A percentile compares a stretch with the other conserved stretches of the same genome.
These are phyloP conservation scores for Populus euphratica DNA, from an alignment of 345 rosid genomes.

Conservation along the genomic window DNA sequence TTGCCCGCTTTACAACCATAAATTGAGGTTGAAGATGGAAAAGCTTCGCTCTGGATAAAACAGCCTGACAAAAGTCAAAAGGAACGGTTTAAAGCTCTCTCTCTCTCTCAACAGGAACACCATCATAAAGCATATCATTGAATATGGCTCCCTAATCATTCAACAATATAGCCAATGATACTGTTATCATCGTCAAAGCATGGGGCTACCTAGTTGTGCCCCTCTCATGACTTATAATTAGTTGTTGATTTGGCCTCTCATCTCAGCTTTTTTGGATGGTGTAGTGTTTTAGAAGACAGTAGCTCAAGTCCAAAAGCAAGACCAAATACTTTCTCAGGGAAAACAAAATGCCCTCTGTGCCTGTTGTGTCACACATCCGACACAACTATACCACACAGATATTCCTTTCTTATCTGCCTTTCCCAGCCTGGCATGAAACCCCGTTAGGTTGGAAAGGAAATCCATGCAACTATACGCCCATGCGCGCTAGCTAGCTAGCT, in stretches of 20 bases:
- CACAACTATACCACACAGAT: not conserved
- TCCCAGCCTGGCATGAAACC: not conserved
- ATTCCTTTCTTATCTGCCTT: not conserved
- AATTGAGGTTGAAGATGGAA: not conserved
- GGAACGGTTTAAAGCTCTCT: not conserved
- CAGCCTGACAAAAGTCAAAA: not conserved
- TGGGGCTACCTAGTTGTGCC: slow-evolving; percentile 3
- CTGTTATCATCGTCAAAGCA: slow-evolving; percentile 8
- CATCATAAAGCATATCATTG: slow-evolving; percentile 3
- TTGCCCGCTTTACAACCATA: not conserved
- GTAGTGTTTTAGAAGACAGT: slow-evolving; percentile 25
- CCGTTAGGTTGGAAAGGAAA: not conserved
- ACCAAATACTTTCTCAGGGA: slow-evolving; percentile 7
- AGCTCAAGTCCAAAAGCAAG: slow-evolving; percentile 10
- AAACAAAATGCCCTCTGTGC: not conserved
- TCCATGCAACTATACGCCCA: not conserved
- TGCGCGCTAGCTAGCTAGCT: not conserved
- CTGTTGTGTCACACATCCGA: not conserved
- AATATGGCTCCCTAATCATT: not conserved
- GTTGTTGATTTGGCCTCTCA: slow-evolving; percentile 7
- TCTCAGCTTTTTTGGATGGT: slow-evolving; percentile 19
- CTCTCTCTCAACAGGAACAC: not conserved
- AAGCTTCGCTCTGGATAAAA: not conserved
- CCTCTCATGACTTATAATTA: not conserved
- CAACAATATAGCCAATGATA: not conserved